Conservation (phyloP, 306 rosid species). For the Ceratonia siliqua region DNA sequence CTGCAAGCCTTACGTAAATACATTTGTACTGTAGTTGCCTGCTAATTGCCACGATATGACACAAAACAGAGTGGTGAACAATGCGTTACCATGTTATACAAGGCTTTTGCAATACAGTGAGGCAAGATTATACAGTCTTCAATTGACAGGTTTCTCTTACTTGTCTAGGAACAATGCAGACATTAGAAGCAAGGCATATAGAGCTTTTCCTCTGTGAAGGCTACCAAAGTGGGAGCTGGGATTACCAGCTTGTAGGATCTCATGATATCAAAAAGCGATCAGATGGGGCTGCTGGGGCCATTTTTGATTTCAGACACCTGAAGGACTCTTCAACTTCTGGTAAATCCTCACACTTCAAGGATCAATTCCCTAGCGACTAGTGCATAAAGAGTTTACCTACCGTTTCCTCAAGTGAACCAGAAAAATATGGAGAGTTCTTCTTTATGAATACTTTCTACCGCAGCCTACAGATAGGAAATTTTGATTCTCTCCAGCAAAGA, state of each 20-base stretch:
- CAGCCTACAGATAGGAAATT: conserved; percentile 1
- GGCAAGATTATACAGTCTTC: conserved; percentile 24
- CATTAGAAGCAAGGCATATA: conserved; percentile 89
- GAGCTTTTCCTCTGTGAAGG: conserved; percentile 78
- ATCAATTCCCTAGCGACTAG: neutral
- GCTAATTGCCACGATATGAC: conserved; percentile 29
- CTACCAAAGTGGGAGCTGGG: conserved; percentile 81
- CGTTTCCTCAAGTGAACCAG: neutral
- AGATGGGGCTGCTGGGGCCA: conserved; percentile 87
- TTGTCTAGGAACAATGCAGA: conserved; percentile 93
- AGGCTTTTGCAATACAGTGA: neutral
- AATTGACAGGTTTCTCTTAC: conserved; percentile 32
- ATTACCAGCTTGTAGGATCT: conserved; percentile 77
- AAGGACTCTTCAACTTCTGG: conserved; percentile 66
- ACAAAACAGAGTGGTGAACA: conserved; percentile 13
- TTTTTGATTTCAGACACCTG: conserved; percentile 73
- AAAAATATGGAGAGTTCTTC: conserved; percentile 7
- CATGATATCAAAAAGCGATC: conserved; percentile 76
- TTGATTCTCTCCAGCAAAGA: conserved; percentile 5
- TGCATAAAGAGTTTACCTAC: conserved; percentile 3
- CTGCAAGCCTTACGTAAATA: neutral
- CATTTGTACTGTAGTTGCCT: conserved; percentile 14
- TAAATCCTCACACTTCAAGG: conserved; percentile 35
- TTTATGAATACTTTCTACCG: conserved; percentile 8
- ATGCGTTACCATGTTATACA: conserved; percentile 24